Evolutionary conservation across 495 filamentous ascomycete species (phyloP), one percentile per base, ranked within the genome.

Genomic region (Aspergillus leporis): DNA sequence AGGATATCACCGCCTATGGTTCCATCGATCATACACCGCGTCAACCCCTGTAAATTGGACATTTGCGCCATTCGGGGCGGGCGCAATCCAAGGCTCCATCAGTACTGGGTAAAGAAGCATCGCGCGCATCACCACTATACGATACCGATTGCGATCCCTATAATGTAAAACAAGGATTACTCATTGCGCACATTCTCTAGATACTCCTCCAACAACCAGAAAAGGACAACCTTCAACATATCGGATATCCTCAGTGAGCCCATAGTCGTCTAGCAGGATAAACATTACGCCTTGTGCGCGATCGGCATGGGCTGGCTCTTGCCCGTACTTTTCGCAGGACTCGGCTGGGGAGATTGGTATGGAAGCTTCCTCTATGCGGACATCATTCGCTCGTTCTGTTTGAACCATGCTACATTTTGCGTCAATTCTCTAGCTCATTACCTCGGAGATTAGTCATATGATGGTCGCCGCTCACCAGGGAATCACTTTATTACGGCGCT

Each of bases 361-460:
- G 91, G 91, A 60, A 91, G 91, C 45, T 91, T 88, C 71, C 81
- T 96, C 75, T 95, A 96, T 65, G 90, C 80, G 55, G 92, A 91
- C 56, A 90, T 95, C 66, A 82, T 93, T 59, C 82, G 92, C 62
- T 88, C 92, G 67, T 93, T 92, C 81, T 88, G 94, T 77, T 89
- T 94, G 61, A 90, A 94, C 76, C 91, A 95, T 70, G 90, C 90
- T 60, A 94, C 91, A 58, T 94, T 94, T 83, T 95, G 91, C 67
- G 90, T 96, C 82, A 96, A 95, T 82, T 92, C 89, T 48, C 79
- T 95, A 55, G 92, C 92, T 51, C 91, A 96, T 75, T 96, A 90
- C 90, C 85, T 95, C 63, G 91, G 91, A 45, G 91, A 93, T n/a
- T n/a, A n/a, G n/a, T n/a, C n/a, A n/a, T n/a, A n/a, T n/a, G n/a